Conservation (phyloP, 2,329 filamentous ascomycete genomes). For the Arthrinium puccinioides region DNA sequence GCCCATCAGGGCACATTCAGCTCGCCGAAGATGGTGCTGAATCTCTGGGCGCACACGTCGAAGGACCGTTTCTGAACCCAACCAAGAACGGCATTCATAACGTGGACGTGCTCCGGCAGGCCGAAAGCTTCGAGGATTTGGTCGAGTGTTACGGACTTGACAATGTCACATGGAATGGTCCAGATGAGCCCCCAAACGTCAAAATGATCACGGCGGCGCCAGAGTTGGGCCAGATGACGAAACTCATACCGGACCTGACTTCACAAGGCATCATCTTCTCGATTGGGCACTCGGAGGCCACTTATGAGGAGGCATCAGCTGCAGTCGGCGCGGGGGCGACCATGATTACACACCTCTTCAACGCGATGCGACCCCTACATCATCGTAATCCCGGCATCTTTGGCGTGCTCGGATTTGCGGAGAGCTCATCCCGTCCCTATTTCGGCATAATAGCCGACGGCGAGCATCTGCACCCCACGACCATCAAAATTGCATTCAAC, state of each 20-base stretch:
- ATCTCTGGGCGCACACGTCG: conserved; percentile 82
- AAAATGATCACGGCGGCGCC: conserved; percentile 84
- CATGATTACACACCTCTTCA: conserved; percentile 93
- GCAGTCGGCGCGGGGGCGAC: conserved; percentile 69
- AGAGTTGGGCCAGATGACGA: conserved; percentile 64
- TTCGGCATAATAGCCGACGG: conserved; percentile 90
- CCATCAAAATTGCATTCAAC: conserved; percentile 82
- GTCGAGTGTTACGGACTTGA: conserved; percentile 63
- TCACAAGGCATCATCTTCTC: conserved; percentile 65
- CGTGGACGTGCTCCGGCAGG: conserved; percentile 59
- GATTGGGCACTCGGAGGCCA: conserved; percentile 81
- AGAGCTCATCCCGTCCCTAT: conserved; percentile 56
- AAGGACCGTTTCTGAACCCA: conserved; percentile 80
- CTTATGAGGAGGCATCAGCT: conserved; percentile 70
- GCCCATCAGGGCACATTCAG: conserved; percentile 57
- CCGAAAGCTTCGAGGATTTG: conserved; percentile 57
- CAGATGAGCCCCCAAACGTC: conserved; percentile 40
- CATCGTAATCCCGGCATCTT: conserved; percentile 90
- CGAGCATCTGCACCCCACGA: conserved; percentile 82
- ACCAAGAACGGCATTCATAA: conserved; percentile 85
- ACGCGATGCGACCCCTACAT: conserved; percentile 84
- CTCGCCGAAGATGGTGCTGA: conserved; percentile 66
- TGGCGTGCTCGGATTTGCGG: conserved; percentile 67
- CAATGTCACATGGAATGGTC: conserved; percentile 47
- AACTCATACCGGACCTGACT: conserved; percentile 59